Conservation (phyloP, 2,329 filamentous ascomycete species). For the Claviceps africana region DNA sequence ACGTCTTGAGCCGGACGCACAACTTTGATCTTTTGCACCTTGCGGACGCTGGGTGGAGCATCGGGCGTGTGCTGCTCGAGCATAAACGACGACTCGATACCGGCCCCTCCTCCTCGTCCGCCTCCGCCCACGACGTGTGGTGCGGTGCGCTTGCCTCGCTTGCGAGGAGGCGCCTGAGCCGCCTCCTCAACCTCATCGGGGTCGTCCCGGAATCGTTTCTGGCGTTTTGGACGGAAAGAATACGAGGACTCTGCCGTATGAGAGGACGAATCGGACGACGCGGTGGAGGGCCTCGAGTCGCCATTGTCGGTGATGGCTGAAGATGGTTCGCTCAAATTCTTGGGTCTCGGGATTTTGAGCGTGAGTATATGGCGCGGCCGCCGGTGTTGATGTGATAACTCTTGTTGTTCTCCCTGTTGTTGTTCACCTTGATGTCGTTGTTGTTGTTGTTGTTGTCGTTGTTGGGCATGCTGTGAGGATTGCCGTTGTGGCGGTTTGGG, state of each 20-base stretch:
- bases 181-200: slow-evolving; percentile 27
- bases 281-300: slow-evolving; percentile 36
- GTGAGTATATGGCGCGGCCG: slow-evolving; percentile 20
- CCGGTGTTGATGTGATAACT: background rate
- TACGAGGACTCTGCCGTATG: slow-evolving; percentile 37
- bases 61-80: slow-evolving; percentile 12
- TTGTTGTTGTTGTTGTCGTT: background rate
- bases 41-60: slow-evolving; percentile 14
- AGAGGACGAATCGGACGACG: slow-evolving; percentile 36
- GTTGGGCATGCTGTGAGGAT: background rate
- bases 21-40: slow-evolving; percentile 26
- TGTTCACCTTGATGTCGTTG: no score
- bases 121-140: slow-evolving; percentile 1
- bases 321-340: slow-evolving; percentile 24
- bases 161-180: slow-evolving; percentile 24
- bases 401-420: background rate
- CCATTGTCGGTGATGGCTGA: slow-evolving; percentile 26
- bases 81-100: slow-evolving; percentile 7
- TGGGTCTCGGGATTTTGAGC: slow-evolving; percentile 27
- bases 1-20: slow-evolving; percentile 16
- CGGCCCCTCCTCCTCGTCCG: background rate
- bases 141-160: slow-evolving; percentile 19
- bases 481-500: slow-evolving; percentile 8
- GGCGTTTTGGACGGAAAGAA: slow-evolving; percentile 40
- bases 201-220: slow-evolving; percentile 38